Conservation (phyloP, 2,329 filamentous ascomycete genomes). For the Sporothrix euskadiensis region DNA sequence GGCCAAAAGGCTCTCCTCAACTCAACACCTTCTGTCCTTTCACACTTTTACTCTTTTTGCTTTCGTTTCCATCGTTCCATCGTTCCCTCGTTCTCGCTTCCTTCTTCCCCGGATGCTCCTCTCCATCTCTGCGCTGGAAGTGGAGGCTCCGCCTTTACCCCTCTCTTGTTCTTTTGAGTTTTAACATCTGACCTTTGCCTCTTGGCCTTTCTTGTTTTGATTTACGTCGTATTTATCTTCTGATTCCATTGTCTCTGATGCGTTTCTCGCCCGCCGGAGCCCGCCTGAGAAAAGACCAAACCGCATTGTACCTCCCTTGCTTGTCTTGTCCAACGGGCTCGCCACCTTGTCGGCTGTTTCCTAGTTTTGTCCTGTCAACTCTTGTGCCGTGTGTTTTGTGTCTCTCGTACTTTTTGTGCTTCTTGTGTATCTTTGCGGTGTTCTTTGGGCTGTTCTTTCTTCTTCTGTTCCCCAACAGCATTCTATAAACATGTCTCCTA, state of each 20-base stretch:
- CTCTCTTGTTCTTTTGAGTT: not conserved
- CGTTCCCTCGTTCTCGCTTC: not conserved
- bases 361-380: slow-evolving; percentile 7
- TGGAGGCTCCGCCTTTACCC: not conserved
- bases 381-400: not conserved
- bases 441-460: not conserved
- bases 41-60: not conserved
- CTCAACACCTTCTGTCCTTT: not conserved
- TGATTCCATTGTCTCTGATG: not conserved
- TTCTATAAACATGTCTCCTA: not conserved
- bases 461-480: not conserved
- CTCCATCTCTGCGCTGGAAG: not conserved
- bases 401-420: not conserved
- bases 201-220: not conserved
- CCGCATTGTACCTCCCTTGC: not conserved
- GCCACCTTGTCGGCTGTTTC: not conserved
- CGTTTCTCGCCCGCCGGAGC: not conserved
- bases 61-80: not conserved
- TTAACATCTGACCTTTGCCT: not conserved
- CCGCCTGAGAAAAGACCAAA: not conserved
- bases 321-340: slow-evolving; percentile 7
- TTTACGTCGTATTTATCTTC: not conserved
- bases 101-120: not conserved
- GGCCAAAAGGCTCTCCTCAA: not conserved
- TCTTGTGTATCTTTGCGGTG: not conserved